Base-by-base conservation (phyloP, 768 basidiomycete species). In the Tephrocybe sp. region DNA sequence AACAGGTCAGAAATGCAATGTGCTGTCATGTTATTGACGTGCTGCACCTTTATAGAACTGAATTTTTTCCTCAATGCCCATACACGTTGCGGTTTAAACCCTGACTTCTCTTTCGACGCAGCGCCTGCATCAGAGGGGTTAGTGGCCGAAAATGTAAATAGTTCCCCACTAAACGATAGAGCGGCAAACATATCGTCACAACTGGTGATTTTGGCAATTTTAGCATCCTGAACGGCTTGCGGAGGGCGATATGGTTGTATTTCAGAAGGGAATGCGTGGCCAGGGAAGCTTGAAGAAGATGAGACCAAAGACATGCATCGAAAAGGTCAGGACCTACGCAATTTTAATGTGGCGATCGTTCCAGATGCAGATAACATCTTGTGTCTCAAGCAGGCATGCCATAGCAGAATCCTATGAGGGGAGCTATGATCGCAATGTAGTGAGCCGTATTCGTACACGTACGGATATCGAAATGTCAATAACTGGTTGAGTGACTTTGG, bases 41-140 rank as follows among this genome's bases (percentile, higher is more conserved):
- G 85, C 7, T 26, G 26, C 26, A 26, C 88, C 63, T 77, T 83
- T 31, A 92, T 92, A 12, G 89, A 85, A 53, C 89, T 92, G 60
- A 90, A 91, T 56, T 89, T 84, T 65, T 89, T 92, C 54, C 89
- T 74, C 45, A 96, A 70, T 0, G 91, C 88, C 96, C 95, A 98
- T 6, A 92, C 84, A 20, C 92, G 82, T 65, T 95, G 92, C 0
- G 96, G 93, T 59, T 87, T 88, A 51, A 89, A 79, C 14, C 68
- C 70, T 55, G 65, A 49, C 45, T 58, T 56, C 33, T 67, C 71
- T 40, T 66, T 65, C 53, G 60, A 62, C 31, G 62, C 62, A 16
- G 61, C 58, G 19, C 72, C 70, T 14, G 65, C 48, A 34, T 73
- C 64, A 9, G 65, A 56, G 3, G 65, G 62, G 26, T 65, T 60